Percentiles rank a stretch among this genome's conserved stretches.
phyloP scores from a whole-genome alignment of 1,284 basidiomycete genomes.

The Phlebopus sp. region DNA sequence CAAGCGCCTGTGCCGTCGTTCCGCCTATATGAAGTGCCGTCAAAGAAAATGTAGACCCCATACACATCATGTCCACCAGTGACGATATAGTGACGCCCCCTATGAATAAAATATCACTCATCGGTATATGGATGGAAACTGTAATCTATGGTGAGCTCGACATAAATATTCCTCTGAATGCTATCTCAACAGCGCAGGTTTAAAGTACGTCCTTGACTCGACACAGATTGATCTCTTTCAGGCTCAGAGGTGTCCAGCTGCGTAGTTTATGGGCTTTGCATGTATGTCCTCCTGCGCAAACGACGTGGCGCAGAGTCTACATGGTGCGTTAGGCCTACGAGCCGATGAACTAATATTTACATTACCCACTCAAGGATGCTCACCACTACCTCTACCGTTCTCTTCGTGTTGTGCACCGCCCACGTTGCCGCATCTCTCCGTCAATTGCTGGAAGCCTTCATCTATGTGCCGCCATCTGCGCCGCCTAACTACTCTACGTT shows the following conservation, averaged over 20 bases:
- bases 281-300: not conserved
- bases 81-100: not conserved
- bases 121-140: not conserved
- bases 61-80: no score
- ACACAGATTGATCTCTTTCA: not conserved
- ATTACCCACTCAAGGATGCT: not conserved
- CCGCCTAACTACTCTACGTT: not conserved
- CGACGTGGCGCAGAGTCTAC: not conserved
- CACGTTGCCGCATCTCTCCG: not conserved
- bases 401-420: not conserved
- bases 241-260: not conserved
- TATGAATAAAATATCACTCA: not conserved
- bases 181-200: not conserved
- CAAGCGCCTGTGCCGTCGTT: no score
- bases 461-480: not conserved
- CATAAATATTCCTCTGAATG: not conserved
- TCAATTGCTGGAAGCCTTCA: not conserved
- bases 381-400: not conserved
- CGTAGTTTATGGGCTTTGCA: not conserved
- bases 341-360: not conserved
- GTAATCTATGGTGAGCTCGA: no score
- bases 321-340: not conserved
- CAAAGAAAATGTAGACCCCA: no score
- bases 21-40: no score
- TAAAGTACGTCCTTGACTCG: not conserved